Conservation (phyloP, 306 rosid species). For the Prunus armeniaca region DNA sequence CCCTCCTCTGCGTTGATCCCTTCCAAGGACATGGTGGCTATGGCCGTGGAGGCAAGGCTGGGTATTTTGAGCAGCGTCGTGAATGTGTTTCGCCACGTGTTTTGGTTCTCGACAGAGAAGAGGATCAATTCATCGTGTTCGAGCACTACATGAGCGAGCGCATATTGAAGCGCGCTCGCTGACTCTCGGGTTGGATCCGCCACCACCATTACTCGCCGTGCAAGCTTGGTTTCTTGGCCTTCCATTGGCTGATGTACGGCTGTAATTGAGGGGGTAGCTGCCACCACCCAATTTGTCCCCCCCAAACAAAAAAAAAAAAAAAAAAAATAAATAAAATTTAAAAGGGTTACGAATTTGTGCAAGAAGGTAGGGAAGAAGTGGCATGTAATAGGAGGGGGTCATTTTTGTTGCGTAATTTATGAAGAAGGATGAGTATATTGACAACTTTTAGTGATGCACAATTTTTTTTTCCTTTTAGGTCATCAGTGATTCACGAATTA, state of each 20-base stretch:
- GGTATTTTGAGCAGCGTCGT: constrained; percentile 60
- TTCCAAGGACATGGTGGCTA: constrained; percentile 4
- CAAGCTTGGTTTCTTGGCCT: not conserved
- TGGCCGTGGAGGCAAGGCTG: not conserved
- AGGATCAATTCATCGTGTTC: constrained; percentile 73
- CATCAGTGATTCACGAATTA: not conserved
- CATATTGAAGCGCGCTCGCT: constrained; percentile 60
- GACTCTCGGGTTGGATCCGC: constrained; percentile 73
- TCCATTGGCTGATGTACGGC: constrained; percentile 33
- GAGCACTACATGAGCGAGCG: constrained; percentile 51
- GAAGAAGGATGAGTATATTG: not conserved
- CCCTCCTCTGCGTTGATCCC: not conserved
- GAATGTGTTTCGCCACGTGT: constrained; percentile 46
- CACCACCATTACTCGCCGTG: constrained; percentile 58
- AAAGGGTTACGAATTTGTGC: not conserved
- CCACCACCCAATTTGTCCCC: constrained; percentile 8
- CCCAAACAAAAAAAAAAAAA: not conserved
- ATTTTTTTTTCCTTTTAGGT: not conserved
- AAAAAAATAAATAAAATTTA: too few relatives aligned
- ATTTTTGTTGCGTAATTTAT: not conserved
- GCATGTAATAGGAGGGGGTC: not conserved
- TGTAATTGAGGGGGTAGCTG: not conserved
- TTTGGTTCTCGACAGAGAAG: constrained; percentile 47
- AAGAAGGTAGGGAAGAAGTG: constrained; percentile 2
- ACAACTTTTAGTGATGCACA: not conserved